phyloP scores from a whole-genome alignment of 345 rosid genomes.

The Brassica carinata region DNA sequence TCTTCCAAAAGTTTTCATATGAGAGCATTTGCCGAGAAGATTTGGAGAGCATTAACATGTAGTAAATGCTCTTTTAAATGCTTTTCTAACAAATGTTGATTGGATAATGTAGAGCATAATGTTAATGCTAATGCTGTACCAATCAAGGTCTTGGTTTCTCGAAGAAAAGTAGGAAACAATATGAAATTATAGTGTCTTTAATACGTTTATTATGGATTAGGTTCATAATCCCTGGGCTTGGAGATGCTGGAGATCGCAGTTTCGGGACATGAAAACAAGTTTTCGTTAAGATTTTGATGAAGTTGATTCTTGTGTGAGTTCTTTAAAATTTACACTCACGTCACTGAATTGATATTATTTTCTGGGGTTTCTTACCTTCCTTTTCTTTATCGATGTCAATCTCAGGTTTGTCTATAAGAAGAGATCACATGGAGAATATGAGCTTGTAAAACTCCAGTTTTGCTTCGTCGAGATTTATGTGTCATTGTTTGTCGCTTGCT shows the following conservation, averaged over 20 bases:
- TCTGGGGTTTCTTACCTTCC: not conserved
- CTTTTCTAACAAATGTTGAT: no score
- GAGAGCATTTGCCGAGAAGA: no score
- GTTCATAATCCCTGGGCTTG: slow-evolving; percentile 94
- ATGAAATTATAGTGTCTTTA: not conserved
- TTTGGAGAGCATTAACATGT: no score
- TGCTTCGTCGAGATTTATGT: not conserved
- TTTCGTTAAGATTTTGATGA: slow-evolving; percentile 9
- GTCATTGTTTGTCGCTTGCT: not conserved
- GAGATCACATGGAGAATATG: slow-evolving; percentile 1
- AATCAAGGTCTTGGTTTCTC: not conserved
- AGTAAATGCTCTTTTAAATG: no score
- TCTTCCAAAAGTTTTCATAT: no score
- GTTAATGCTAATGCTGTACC: no score
- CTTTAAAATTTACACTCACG: not conserved
- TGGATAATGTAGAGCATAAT: no score
- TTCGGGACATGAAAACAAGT: slow-evolving; percentile 57
- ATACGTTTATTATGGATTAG: slow-evolving; percentile 38
- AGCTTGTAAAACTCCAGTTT: not conserved
- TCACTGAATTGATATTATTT: not conserved
- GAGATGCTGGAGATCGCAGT: slow-evolving; percentile 99
- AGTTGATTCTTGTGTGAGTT: slow-evolving; percentile 11
- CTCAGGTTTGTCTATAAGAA: not conserved
- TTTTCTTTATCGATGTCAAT: not conserved
- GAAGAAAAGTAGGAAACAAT: not conserved